phyloP scores from a whole-genome alignment of 345 rosid species.

The Gossypium bickii region DNA sequence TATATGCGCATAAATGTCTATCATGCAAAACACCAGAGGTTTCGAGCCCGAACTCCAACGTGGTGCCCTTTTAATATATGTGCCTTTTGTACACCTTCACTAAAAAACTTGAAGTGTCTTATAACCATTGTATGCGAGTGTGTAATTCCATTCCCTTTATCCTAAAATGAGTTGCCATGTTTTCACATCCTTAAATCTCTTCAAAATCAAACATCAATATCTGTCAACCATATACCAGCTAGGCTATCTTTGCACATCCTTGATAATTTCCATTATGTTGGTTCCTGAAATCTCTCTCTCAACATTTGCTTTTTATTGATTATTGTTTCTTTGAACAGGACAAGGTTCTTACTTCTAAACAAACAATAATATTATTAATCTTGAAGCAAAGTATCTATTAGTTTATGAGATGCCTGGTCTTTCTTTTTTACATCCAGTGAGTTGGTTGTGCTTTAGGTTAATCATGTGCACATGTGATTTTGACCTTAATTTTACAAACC shows the following conservation, averaged over 20 bases:
- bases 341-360: background rate
- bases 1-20: background rate
- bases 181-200: background rate
- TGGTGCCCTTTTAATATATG: background rate
- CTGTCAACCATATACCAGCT: background rate
- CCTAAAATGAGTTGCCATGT: slow-evolving; percentile 1
- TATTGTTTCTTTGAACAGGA: background rate
- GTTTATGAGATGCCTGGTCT: background rate
- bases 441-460: background rate
- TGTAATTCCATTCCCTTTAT: background rate
- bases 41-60: background rate
- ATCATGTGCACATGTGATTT: background rate
- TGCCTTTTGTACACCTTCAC: background rate
- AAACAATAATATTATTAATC: background rate
- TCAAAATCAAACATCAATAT: background rate
- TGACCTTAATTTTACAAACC: background rate
- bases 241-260: background rate
- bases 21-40: background rate
- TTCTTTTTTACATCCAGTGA: background rate
- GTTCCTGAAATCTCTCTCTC: background rate
- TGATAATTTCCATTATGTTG: background rate
- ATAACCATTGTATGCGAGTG: background rate
- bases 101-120: background rate
- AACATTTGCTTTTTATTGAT: background rate
- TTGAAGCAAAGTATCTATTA: slow-evolving; percentile 1